Evolutionary conservation across 2,329 filamentous ascomycete species (phyloP).

Genomic region (Fusarium temperatum): DNA sequence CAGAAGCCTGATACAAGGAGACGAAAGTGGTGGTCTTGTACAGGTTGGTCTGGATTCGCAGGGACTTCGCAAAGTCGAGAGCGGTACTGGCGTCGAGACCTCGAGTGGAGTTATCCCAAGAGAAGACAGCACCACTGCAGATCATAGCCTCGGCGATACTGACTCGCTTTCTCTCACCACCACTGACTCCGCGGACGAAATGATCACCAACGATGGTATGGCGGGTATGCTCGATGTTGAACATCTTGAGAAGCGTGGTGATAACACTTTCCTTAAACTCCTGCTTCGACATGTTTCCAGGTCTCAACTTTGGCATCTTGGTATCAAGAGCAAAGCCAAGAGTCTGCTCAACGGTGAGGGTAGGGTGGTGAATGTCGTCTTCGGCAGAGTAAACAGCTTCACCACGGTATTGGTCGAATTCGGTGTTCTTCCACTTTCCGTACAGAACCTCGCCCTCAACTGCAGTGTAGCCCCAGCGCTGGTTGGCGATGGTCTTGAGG

Average conservation of each 20-base stretch:
- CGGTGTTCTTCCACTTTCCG: conserved; percentile 74
- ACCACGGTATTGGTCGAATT: conserved; percentile 79
- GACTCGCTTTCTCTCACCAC: conserved; percentile 76
- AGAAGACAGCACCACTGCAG: conserved; percentile 74
- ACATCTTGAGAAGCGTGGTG: conserved; percentile 83
- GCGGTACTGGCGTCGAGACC: conserved; percentile 75
- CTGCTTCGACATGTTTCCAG: conserved; percentile 74
- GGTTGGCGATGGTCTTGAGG: conserved; percentile 73
- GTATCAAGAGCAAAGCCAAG: conserved; percentile 85
- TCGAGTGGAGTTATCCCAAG: conserved; percentile 79
- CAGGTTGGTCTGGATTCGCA: conserved; percentile 83
- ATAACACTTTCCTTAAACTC: conserved; percentile 83
- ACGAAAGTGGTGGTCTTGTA: conserved; percentile 88
- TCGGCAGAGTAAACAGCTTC: conserved; percentile 84
- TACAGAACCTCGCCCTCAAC: conserved; percentile 77
- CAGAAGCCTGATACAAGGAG: conserved; percentile 85
- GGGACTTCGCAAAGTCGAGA: conserved; percentile 72
- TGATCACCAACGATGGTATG: conserved; percentile 86
- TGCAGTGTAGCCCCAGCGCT: conserved; percentile 64
- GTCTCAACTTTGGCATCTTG: conserved; percentile 84
- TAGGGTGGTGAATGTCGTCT: conserved; percentile 86
- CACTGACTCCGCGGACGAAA: conserved; percentile 79
- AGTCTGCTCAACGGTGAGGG: conserved; percentile 87
- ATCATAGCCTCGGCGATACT: conserved; percentile 86
- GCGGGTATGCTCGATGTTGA: conserved; percentile 89